These are phyloP conservation scores for Fusarium coicis DNA, from an alignment of 2,329 filamentous ascomycete species.

Conservation along the genomic window DNA sequence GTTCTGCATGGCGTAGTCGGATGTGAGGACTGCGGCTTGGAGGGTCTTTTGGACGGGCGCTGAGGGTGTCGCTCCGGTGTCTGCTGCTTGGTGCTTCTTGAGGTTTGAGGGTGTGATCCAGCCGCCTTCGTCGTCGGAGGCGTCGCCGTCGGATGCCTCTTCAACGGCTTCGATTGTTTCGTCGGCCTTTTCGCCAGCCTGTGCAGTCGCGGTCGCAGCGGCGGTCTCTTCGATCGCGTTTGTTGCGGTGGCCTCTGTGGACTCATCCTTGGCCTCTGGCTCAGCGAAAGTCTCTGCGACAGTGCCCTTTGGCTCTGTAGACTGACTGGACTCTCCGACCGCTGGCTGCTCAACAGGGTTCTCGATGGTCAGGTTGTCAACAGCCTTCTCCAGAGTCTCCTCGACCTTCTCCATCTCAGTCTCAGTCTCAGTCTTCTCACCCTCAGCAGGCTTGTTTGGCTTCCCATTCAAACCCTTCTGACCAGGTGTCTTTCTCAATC, in stretches of 20 bases:
- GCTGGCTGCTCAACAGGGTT: conserved; percentile 14
- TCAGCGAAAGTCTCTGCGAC: background rate
- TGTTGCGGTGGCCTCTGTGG: background rate
- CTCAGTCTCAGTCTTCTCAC: conserved; percentile 16
- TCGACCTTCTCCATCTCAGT: background rate
- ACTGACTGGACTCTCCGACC: conserved; percentile 7
- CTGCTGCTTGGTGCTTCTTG: conserved; percentile 81
- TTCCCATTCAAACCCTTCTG: conserved; percentile 82
- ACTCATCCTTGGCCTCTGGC: background rate
- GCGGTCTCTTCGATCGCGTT: background rate
- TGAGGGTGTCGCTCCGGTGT: conserved; percentile 60
- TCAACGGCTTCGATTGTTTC: conserved; percentile 38
- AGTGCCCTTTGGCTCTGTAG: background rate
- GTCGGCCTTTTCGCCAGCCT: conserved; percentile 17
- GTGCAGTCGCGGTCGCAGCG: background rate
- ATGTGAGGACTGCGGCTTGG: conserved; percentile 91
- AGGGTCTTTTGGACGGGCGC: conserved; percentile 71
- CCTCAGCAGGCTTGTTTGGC: conserved; percentile 51
- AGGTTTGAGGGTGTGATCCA: conserved; percentile 98
- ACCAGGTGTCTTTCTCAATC: conserved; percentile 79
- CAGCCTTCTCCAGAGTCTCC: conserved; percentile 15
- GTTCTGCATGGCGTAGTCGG: conserved; percentile 98
- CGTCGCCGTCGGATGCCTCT: conserved; percentile 59
- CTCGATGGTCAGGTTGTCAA: conserved; percentile 28
- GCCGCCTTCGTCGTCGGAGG: conserved; percentile 70